These are phyloP conservation scores for Termitomyces sp. DNA, from an alignment of 1,284 basidiomycete species.

Conservation along the genomic window DNA sequence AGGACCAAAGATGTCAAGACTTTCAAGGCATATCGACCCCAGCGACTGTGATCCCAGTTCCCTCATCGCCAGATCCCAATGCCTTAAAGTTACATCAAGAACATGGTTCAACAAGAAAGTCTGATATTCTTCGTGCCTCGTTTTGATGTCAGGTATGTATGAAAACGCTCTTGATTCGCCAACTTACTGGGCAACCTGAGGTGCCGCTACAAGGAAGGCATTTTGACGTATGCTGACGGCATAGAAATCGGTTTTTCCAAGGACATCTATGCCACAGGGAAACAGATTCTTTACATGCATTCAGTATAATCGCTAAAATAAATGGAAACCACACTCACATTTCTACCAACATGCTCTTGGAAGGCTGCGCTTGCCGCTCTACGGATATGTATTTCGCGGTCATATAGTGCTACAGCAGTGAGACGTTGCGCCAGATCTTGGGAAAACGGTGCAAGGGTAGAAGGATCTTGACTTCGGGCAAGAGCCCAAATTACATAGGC, in stretches of 20 bases:
- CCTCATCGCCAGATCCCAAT: slow-evolving; percentile 89
- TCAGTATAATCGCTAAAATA: slow-evolving; percentile 8
- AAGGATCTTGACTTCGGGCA: slow-evolving; percentile 68
- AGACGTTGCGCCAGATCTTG: slow-evolving; percentile 65
- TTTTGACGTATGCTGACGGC: slow-evolving; percentile 83
- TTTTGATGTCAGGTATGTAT: slow-evolving; percentile 11
- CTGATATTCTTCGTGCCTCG: slow-evolving; percentile 70
- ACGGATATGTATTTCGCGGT: slow-evolving; percentile 94
- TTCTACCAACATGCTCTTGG: slow-evolving; percentile 94
- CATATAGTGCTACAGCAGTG: slow-evolving; percentile 78
- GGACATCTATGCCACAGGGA: slow-evolving; percentile 90
- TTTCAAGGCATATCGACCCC: slow-evolving; percentile 59
- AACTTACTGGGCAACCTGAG: slow-evolving; percentile 79
- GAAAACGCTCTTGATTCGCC: background rate
- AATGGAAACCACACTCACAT: slow-evolving; percentile 47
- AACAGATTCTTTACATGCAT: slow-evolving; percentile 63
- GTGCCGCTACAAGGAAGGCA: slow-evolving; percentile 80
- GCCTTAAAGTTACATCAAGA: slow-evolving; percentile 69
- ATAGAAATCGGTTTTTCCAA: slow-evolving; percentile 92
- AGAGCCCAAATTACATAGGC: slow-evolving; percentile 95
- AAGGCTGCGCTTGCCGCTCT: slow-evolving; percentile 96
- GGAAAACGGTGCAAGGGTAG: slow-evolving; percentile 61
- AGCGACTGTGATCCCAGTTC: slow-evolving; percentile 78
- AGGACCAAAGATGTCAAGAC: slow-evolving; percentile 51
- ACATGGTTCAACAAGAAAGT: slow-evolving; percentile 71